A percentile compares a stretch with the other conserved stretches of the same genome.
phyloP scores from a whole-genome alignment of 1,284 basidiomycete genomes.

The Malassezia japonica region DNA sequence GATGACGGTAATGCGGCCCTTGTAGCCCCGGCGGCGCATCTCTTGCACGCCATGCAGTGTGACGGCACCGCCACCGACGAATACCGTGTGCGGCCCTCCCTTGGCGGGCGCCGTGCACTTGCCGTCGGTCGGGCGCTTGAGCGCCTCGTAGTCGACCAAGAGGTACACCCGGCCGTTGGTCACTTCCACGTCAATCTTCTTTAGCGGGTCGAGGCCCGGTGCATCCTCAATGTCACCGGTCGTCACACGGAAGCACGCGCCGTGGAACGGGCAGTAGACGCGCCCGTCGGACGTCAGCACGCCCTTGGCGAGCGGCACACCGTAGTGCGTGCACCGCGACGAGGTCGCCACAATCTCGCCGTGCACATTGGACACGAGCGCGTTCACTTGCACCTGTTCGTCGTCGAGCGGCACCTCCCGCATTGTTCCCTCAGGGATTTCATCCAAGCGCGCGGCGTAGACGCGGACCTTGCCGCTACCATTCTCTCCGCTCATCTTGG shows the following conservation, averaged over 20 bases:
- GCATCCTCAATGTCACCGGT: constrained; percentile 65
- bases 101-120: constrained; percentile 42
- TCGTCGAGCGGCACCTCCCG: constrained; percentile 70
- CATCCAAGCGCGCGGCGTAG: constrained; percentile 15
- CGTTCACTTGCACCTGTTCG: constrained; percentile 53
- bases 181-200: constrained; percentile 65
- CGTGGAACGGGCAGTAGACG: constrained; percentile 77
- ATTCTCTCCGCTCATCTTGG: not conserved
- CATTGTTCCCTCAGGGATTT: constrained; percentile 27
- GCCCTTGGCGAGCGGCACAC: constrained; percentile 69
- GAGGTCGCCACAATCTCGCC: constrained; percentile 62
- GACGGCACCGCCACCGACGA: constrained; percentile 75
- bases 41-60: constrained; percentile 72
- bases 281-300: constrained; percentile 68
- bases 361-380: constrained; percentile 64
- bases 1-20: constrained; percentile 66
- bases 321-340: constrained; percentile 81
- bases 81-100: constrained; percentile 58
- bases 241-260: constrained; percentile 75
- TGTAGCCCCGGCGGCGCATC: constrained; percentile 70
- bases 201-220: constrained; percentile 73
- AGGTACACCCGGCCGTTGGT: constrained; percentile 68
- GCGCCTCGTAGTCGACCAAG: constrained; percentile 60
- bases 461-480: not conserved
- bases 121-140: constrained; percentile 51